Evolutionary conservation across 2,329 filamentous ascomycete species (phyloP).

Genomic region (Claviceps quebecensis): DNA sequence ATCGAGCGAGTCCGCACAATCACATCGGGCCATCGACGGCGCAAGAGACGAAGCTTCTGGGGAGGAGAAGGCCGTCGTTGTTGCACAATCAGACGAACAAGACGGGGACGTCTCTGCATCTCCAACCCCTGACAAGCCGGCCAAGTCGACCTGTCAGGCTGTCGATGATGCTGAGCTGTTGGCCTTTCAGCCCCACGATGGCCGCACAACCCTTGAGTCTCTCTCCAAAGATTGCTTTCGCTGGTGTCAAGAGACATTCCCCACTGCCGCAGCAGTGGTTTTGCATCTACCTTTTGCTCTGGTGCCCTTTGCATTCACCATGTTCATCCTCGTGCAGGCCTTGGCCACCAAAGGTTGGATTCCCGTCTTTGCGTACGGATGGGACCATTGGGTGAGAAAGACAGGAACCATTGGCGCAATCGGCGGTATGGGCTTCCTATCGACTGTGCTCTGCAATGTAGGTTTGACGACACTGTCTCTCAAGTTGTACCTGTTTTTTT

Average conservation of each 20-base stretch:
- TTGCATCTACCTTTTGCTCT: conserved; percentile 53
- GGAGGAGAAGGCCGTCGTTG: not conserved
- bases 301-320: conserved; percentile 56
- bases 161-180: not conserved
- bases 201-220: conserved; percentile 37
- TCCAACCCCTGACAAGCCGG: not conserved
- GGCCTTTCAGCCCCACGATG: conserved; percentile 3
- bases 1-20: conserved; percentile 2
- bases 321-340: conserved; percentile 63
- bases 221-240: conserved; percentile 28
- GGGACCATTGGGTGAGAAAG: conserved; percentile 57
- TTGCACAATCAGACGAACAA: not conserved
- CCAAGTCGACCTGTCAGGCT: not conserved
- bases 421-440: conserved; percentile 60
- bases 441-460: conserved; percentile 58
- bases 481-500: not conserved
- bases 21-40: not conserved
- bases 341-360: conserved; percentile 65
- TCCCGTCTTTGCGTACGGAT: conserved; percentile 56
- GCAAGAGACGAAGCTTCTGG: not conserved
- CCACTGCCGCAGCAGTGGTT: conserved; percentile 51
- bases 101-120: not conserved
- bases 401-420: conserved; percentile 56
- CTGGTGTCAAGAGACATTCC: conserved; percentile 59
- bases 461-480: conserved; percentile 20